Evolutionary conservation across 305 asterid species (phyloP).

Genomic region (Fraxinus albicans): DNA sequence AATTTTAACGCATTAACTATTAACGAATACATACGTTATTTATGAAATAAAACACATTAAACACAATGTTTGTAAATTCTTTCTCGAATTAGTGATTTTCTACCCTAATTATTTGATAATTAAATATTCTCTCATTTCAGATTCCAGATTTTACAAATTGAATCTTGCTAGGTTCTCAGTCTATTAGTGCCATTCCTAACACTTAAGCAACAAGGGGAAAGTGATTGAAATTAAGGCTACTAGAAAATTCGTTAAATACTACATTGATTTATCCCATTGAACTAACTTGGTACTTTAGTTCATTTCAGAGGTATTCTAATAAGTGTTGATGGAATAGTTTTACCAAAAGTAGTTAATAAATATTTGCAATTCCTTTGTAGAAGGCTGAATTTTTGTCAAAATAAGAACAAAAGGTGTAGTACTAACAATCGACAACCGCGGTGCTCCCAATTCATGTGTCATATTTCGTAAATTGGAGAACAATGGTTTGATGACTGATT

Average conservation of each 20-base stretch:
- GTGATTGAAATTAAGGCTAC: neutral
- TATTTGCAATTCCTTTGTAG: neutral
- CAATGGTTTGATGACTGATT: neutral
- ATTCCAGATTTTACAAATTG: neutral
- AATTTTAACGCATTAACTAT: neutral
- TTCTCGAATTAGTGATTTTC: neutral
- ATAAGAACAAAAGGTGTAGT: neutral
- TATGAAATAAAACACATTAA: neutral
- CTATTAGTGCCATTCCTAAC: neutral
- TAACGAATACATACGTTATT: neutral
- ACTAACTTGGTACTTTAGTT: neutral
- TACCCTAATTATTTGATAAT: neutral
- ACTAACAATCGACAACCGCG: neutral
- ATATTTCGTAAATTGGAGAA: conserved; percentile 6
- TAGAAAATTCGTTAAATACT: neutral
- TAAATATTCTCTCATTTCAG: neutral
- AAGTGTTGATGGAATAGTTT: conserved; percentile 14
- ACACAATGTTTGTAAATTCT: neutral
- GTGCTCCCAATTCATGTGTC: conserved; percentile 6
- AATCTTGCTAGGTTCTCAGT: neutral
- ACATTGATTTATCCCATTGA: conserved; percentile 16
- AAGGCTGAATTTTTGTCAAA: neutral
- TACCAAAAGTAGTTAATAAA: neutral
- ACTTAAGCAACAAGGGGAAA: neutral
- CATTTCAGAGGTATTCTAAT: neutral